Percentiles rank a stretch among this genome's conserved stretches.
Conservation (phyloP, 1,284 basidiomycete species). For the Cryptococcus floricola region DNA sequence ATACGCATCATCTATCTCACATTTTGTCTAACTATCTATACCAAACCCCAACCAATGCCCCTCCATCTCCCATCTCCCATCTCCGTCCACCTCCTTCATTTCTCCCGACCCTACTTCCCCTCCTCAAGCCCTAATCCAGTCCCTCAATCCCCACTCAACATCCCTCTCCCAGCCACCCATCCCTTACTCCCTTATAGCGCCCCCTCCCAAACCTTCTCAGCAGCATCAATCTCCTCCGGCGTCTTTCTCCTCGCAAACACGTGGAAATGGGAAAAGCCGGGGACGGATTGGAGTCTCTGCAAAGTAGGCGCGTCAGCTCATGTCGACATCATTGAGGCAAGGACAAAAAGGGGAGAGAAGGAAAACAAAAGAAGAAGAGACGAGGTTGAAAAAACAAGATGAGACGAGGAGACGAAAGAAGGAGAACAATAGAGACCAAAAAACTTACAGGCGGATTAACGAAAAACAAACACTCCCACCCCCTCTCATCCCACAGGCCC, state of each 20-base stretch:
- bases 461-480: slow-evolving; percentile 49
- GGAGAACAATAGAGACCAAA: not conserved
- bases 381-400: too few relatives aligned
- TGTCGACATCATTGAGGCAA: not conserved
- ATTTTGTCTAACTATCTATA: too few relatives aligned
- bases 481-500: slow-evolving; percentile 42
- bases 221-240: slow-evolving; percentile 42
- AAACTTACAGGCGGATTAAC: slow-evolving; percentile 33
- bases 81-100: too few relatives aligned
- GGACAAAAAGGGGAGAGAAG: not conserved
- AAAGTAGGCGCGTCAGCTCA: not conserved
- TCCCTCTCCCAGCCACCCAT: too few relatives aligned
- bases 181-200: too few relatives aligned
- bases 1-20: too few relatives aligned
- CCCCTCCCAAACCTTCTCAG: slow-evolving; percentile 8
- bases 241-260: slow-evolving; percentile 47
- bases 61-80: too few relatives aligned
- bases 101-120: too few relatives aligned
- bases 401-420: not conserved
- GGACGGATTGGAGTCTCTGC: slow-evolving; percentile 43
- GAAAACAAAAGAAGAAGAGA: not conserved
- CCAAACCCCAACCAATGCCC: too few relatives aligned
- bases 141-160: too few relatives aligned
- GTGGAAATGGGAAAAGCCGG: slow-evolving; percentile 47
- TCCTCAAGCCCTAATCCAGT: too few relatives aligned